These are phyloP conservation scores for Fusarium sp. DNA, from an alignment of 2,329 filamentous ascomycete species.

Conservation along the genomic window DNA sequence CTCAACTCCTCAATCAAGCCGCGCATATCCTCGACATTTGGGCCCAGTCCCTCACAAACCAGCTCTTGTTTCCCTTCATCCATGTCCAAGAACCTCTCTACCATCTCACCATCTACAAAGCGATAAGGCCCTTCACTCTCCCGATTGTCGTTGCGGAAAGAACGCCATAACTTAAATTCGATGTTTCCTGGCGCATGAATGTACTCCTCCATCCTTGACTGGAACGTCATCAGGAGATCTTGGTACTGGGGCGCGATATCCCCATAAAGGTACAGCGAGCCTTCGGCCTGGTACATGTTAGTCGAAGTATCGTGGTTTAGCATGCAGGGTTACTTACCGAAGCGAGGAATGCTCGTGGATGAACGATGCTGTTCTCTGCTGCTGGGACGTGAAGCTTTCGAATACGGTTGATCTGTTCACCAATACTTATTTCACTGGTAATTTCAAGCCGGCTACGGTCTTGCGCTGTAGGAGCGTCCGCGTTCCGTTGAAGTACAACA, in stretches of 20 bases:
- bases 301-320: neutral
- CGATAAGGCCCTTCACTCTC: conserved; percentile 83
- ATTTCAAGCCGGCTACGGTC: conserved; percentile 78
- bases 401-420: conserved; percentile 94
- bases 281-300: conserved; percentile 75
- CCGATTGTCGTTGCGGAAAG: conserved; percentile 79
- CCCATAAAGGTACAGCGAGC: conserved; percentile 90
- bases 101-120: conserved; percentile 92
- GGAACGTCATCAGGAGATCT: conserved; percentile 85
- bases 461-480: conserved; percentile 77
- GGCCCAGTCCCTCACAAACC: conserved; percentile 68
- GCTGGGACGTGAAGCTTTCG: conserved; percentile 77
- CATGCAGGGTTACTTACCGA: conserved; percentile 71
- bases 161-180: conserved; percentile 83
- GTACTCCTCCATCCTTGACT: conserved; percentile 74
- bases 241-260: conserved; percentile 79
- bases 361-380: conserved; percentile 73
- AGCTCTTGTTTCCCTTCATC: conserved; percentile 67
- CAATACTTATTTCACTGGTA: conserved; percentile 84
- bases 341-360: conserved; percentile 86
- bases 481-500: conserved; percentile 80
- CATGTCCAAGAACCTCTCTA: conserved; percentile 86
- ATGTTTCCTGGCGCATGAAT: conserved; percentile 79
- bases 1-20: conserved; percentile 72
- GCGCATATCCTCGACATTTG: conserved; percentile 72